Conservation (phyloP, 176 grass and related monocot genomes). For the Bolboschoenus planiculmis region DNA sequence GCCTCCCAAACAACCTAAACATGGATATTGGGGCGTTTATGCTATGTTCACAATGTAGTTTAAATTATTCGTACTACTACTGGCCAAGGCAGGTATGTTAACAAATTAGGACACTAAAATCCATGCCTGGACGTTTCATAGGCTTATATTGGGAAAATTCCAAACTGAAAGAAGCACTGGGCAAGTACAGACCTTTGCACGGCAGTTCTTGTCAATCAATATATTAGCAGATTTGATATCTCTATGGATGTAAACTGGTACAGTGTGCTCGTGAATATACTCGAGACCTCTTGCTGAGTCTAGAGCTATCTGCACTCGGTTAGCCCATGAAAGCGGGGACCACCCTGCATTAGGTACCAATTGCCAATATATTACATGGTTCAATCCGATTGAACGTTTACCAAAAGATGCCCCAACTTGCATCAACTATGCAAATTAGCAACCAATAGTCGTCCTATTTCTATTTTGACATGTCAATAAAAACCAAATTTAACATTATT, state of each 20-base stretch:
- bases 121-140: background rate
- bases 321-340: slow-evolving; percentile 65
- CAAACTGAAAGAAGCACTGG: background rate
- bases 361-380: background rate
- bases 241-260: slow-evolving; percentile 90
- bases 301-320: slow-evolving; percentile 82
- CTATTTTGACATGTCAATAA: background rate
- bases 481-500: background rate
- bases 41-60: too few relatives aligned
- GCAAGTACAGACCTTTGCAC: slow-evolving; percentile 51
- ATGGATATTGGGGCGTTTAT: background rate
- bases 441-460: background rate
- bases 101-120: too few relatives aligned
- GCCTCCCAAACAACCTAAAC: background rate
- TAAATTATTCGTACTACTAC: background rate
- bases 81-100: background rate
- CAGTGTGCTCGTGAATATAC: slow-evolving; percentile 97
- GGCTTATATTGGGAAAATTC: background rate
- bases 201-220: slow-evolving; percentile 86
- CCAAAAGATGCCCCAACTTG: background rate
- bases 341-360: slow-evolving; percentile 37
- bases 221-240: slow-evolving; percentile 99
- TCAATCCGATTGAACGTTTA: slow-evolving; percentile 21
- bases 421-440: background rate
- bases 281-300: slow-evolving; percentile 95